Evolutionary conservation across 805 yeast genomes (phyloP), one percentile per base, ranked within the genome.

Genomic region (Saccharomyces cerevisiae): DNA sequence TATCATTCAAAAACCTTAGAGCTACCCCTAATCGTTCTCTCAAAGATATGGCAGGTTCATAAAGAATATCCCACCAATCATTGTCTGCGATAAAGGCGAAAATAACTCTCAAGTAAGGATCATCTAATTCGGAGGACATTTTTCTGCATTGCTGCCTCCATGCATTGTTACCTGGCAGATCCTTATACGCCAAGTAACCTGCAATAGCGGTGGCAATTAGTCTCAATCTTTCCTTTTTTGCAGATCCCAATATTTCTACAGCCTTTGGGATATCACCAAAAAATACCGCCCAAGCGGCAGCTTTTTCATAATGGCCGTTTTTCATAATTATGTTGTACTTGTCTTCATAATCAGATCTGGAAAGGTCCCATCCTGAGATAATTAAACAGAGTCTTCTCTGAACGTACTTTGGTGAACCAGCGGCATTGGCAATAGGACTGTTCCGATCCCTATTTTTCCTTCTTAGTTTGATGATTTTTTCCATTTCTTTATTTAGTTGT

Each of bases 271-370:
- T 87, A 67, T 90, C 88, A 6, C 96, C 97, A 66, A 89, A 92
- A 69, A 92, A 92, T 0, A 90, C 91, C 0, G 97, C 97, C 96
- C 96, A 89, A 0, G 96, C 98, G 0, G 97, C 99, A 0, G 99
- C 98, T 65, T 92, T 84, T 57, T 90, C 96, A 57, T 79, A 79
- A 55, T 80, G 79, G 0, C 87, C 90, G 14, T 73, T 68, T 0
- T 72, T 69, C 24, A 84, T 80, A 46, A 92, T 74, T 46, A 76
- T 74, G 24, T 72, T 70, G 43, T 87, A 77, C 57, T 85, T 83
- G 43, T 79, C 82, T 59, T 90, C 96, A 57, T 89, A 77, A 65
- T 89, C 96, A 27, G 79, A 73, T 17, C 80, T 79, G 1, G 89
- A 83, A 61, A 88, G 83, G 62, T 88, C 89, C 95, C 97, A 91